Evolutionary conservation across 2,329 filamentous ascomycete species (phyloP), one percentile per base, ranked within the genome.

Genomic region (Pezicula radicicola): DNA sequence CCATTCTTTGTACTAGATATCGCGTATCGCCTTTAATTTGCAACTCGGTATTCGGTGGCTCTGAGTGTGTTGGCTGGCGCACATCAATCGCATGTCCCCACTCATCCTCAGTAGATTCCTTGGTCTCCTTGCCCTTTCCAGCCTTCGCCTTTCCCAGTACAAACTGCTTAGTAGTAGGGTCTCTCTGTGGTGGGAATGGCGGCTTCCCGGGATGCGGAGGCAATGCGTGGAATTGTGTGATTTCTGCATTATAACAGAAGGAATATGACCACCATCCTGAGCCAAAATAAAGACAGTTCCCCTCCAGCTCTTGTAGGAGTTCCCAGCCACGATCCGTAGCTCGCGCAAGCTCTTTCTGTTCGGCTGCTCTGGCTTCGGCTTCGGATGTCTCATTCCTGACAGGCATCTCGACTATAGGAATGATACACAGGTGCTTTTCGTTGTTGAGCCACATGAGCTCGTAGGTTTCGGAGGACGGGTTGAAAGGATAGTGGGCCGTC

Each of bases 201-300:
- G 83, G 80, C 16, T 82, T 76, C 2, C 82, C 82, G 16, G 78
- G 77, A 16, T 80, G 78, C 0, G 82, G 79, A 6, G 85, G 78
- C 49, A 88, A 71, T 56, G 84, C 83, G 68, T 89, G 87, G 68
- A 89, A 90, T 66, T 90, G 87, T 66, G 81, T 85, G 51, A 90
- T 80, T 58, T 87, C 78, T 41, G 81, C 74, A 63, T 84, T 84
- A 70, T 89, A 88, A 70, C 87, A 90, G 67, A 89, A 89, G 33
- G 81, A 82, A 66, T 90, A 90, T 50, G 82, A 86, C 87, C 87
- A 90, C 86, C 86, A 90, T 2, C 85, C 86, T 12, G 80, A 83
- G 21, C 86, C 73, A 67, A 84, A 89, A 67, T 88, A 89, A 59
- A 89, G 76, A 69, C 87, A 90, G 49, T 79, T 79, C 1, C 80